Evolutionary conservation across 1,284 basidiomycete species (phyloP), one percentile per base, ranked within the genome.

Genomic region (Heterobasidion irregulare): DNA sequence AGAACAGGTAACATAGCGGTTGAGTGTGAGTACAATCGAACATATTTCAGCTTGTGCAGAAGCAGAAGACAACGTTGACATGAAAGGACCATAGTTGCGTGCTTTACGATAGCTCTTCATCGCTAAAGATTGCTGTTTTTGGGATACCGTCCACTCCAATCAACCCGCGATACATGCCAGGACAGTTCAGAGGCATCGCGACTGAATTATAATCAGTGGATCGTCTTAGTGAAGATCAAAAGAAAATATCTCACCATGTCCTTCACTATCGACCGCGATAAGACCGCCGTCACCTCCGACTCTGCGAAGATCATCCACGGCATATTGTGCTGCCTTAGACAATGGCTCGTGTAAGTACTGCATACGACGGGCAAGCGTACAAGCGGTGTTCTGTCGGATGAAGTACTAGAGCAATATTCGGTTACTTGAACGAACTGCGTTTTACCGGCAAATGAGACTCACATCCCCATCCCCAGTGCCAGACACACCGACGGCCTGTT

Each of bases 381-480:
- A 76, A 0, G 83, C 87, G 1, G 85, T 82, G 32, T 79, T 78
- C 54, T 77, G 77, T 47, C 89, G 77, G 55, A 92, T 90, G 66
- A 87, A 93, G 65, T 86, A 89, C 86, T 91, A n/a, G 38, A n/a
- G n/a, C 10, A 41, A 26, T 26, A 5, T 26, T 26, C 6, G n/a
- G 5, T 41, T 12, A 41, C 38, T 10, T 0, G 1, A 41, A 26
- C 6, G 26, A 26, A 26, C 26, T 26, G 26, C 4, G 26, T 5
- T 26, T 26, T 26, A 7, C 2, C 38, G 38, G 32, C 35, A 16
- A 33, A 16, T 56, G 41, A 43, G 26, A 59, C 64, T 56, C 45
- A 90, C 88, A 70, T 93, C 90, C 56, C 90, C 91, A 62, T 92
- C 83, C 2, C 90, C 90, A 12, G 91, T 93, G 0, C 89, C 87